A percentile compares a stretch with the other conserved stretches of the same genome.
phyloP scores from a whole-genome alignment of 495 filamentous ascomycete species.

The Podospora pseudoanserina region DNA sequence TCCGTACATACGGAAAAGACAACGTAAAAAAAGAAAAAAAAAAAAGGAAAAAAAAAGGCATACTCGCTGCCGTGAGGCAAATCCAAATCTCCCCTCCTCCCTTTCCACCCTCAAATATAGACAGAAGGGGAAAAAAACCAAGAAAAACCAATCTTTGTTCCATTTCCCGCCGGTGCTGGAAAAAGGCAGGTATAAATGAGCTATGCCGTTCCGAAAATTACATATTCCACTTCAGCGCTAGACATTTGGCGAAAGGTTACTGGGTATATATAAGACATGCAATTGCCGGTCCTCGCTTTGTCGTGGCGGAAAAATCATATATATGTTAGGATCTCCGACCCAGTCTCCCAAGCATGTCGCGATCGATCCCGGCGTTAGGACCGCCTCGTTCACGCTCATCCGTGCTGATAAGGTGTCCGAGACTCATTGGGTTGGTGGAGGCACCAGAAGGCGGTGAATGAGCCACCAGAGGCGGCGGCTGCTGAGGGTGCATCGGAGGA shows the following conservation, averaged over 20 bases:
- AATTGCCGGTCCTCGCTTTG: background rate
- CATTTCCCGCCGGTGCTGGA: background rate
- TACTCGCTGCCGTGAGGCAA: background rate
- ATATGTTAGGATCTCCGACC: constrained; percentile 21
- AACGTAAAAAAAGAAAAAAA: background rate
- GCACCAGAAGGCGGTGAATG: constrained; percentile 3
- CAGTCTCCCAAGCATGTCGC: constrained; percentile 41
- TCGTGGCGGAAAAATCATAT: background rate
- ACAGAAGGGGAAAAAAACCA: background rate
- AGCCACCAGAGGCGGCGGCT: constrained; percentile 5
- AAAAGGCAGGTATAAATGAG: background rate
- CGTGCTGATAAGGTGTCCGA: constrained; percentile 41
- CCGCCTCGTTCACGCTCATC: constrained; percentile 7
- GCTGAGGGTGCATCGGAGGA: constrained; percentile 11
- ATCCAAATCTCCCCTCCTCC: background rate
- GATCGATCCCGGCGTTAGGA: constrained; percentile 39
- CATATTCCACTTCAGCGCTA: background rate
- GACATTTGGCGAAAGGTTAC: background rate
- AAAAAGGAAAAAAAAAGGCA: no score
- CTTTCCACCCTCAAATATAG: background rate
- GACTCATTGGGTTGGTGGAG: constrained; percentile 40
- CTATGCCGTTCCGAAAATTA: background rate
- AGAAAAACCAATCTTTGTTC: background rate
- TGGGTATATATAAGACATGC: constrained; percentile 2
- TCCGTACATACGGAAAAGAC: background rate